Evolutionary conservation across 2,329 filamentous ascomycete genomes (phyloP).

Genomic region (Emmonsiellopsis sp.): DNA sequence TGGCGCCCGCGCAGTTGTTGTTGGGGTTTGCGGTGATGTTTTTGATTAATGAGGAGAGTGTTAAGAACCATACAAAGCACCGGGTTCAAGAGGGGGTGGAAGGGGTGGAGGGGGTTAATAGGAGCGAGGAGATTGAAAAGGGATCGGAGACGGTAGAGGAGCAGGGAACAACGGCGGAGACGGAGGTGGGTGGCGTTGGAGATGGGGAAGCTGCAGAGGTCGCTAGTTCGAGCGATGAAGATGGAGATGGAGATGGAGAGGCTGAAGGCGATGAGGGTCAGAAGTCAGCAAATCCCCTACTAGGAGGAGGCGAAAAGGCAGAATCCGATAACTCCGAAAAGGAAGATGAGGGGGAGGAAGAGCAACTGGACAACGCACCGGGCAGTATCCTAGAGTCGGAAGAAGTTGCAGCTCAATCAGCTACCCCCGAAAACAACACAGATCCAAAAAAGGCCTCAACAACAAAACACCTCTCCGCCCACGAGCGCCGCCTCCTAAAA

Average conservation of each 20-base stretch:
- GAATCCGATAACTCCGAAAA: neutral
- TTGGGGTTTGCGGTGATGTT: slow-evolving; percentile 85
- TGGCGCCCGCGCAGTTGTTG: slow-evolving; percentile 78
- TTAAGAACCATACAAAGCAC: slow-evolving; percentile 69
- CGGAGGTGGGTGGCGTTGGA: slow-evolving; percentile 2
- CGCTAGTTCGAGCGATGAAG: slow-evolving; percentile 21
- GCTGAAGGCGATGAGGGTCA: slow-evolving; percentile 16
- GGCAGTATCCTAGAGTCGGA: slow-evolving; percentile 14
- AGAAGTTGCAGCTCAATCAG: slow-evolving; percentile 24
- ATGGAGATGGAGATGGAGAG: slow-evolving; percentile 40
- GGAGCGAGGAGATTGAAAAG: slow-evolving; percentile 12
- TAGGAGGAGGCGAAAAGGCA: neutral
- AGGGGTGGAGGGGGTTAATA: slow-evolving; percentile 15
- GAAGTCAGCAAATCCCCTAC: slow-evolving; percentile 1
- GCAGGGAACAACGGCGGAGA: neutral
- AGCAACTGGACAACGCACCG: slow-evolving; percentile 18
- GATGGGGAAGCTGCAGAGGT: slow-evolving; percentile 20
- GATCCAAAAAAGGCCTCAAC: slow-evolving; percentile 12
- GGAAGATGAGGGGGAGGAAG: slow-evolving; percentile 12
- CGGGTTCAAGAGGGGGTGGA: slow-evolving; percentile 38
- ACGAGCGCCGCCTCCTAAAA: slow-evolving; percentile 35
- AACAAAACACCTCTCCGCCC: slow-evolving; percentile 25
- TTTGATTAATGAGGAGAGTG: slow-evolving; percentile 79
- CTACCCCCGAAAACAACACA: slow-evolving; percentile 11
- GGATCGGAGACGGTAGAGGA: slow-evolving; percentile 19